Percentiles rank a stretch among this genome's conserved stretches.
Evolutionary conservation across 2,329 filamentous ascomycete genomes (phyloP).

Genomic region (Juglanconis sp.): DNA sequence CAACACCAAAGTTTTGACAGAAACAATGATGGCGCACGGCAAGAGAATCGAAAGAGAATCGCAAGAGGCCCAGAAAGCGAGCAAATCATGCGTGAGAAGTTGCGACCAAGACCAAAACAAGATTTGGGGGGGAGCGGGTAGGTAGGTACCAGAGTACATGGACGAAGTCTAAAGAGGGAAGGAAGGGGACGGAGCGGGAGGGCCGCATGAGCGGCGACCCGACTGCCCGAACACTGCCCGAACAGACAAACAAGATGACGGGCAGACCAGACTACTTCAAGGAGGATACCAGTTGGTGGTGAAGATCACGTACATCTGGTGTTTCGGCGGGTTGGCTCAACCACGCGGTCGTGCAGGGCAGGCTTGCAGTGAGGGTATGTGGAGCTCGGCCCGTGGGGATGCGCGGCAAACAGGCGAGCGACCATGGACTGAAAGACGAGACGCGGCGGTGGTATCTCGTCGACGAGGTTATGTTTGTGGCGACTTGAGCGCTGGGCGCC

Average conservation of each 20-base stretch:
- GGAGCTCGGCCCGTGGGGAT: too few relatives aligned
- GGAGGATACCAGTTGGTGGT: slow-evolving; percentile 21
- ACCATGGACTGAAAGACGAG: neutral
- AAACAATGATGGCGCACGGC: neutral
- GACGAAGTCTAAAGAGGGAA: slow-evolving; percentile 3
- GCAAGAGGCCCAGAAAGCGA: slow-evolving; percentile 10
- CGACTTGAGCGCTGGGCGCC: neutral
- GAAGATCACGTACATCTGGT: slow-evolving; percentile 39
- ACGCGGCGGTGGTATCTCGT: slow-evolving; percentile 7
- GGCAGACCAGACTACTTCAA: slow-evolving; percentile 26
- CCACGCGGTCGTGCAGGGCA: slow-evolving; percentile 25
- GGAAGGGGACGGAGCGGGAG: slow-evolving; percentile 18
- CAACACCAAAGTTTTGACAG: slow-evolving; percentile 16
- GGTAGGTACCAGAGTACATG: neutral
- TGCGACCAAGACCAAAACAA: neutral
- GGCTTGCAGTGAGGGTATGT: neutral
- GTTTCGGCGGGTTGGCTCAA: slow-evolving; percentile 37
- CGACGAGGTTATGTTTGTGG: slow-evolving; percentile 6
- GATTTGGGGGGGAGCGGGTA: neutral
- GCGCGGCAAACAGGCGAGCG: too few relatives aligned
- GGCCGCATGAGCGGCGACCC: slow-evolving; percentile 16
- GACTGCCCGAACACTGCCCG: slow-evolving; percentile 15
- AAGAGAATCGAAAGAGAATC: neutral
- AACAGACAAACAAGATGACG: slow-evolving; percentile 22
- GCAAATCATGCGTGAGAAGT: neutral